These are phyloP conservation scores for Lodderomyces theae DNA, from an alignment of 1,139 yeast species.

Conservation along the genomic window DNA sequence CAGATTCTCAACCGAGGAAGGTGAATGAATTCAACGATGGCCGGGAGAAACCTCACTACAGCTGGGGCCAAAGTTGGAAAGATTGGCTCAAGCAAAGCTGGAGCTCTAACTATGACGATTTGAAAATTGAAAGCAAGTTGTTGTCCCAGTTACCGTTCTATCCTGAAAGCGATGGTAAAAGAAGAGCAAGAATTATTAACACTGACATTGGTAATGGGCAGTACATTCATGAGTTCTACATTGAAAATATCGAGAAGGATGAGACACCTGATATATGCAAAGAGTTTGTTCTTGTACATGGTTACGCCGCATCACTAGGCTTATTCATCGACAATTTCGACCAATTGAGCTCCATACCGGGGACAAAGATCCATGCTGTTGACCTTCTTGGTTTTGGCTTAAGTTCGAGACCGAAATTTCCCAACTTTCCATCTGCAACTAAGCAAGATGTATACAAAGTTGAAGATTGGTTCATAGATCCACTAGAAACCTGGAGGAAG, in stretches of 20 bases:
- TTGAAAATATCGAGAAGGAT: constrained; percentile 30
- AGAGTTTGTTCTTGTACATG: constrained; percentile 45
- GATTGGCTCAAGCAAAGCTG: constrained; percentile 41
- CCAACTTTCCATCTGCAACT: constrained; percentile 28
- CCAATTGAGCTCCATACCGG: constrained; percentile 38
- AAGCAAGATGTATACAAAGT: constrained; percentile 40
- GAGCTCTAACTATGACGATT: constrained; percentile 24
- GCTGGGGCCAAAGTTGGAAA: constrained; percentile 31
- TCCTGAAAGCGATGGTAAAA: constrained; percentile 51
- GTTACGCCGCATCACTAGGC: constrained; percentile 49
- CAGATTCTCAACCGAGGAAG: constrained; percentile 6
- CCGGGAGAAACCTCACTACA: constrained; percentile 20
- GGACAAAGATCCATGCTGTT: constrained; percentile 43
- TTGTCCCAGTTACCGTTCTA: constrained; percentile 55
- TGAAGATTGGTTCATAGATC: constrained; percentile 75
- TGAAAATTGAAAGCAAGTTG: constrained; percentile 30
- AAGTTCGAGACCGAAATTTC: constrained; percentile 42
- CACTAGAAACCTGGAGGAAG: constrained; percentile 82
- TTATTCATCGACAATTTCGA: constrained; percentile 43
- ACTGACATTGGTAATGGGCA: constrained; percentile 48
- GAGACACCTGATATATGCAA: constrained; percentile 8
- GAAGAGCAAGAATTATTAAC: constrained; percentile 47
- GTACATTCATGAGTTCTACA: constrained; percentile 57
- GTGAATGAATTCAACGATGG: constrained; percentile 17
- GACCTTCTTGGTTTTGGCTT: constrained; percentile 48